Evolutionary conservation across 192 early-diverging fungal species (phyloP).

Genomic region (Mortierella hygrophila): DNA sequence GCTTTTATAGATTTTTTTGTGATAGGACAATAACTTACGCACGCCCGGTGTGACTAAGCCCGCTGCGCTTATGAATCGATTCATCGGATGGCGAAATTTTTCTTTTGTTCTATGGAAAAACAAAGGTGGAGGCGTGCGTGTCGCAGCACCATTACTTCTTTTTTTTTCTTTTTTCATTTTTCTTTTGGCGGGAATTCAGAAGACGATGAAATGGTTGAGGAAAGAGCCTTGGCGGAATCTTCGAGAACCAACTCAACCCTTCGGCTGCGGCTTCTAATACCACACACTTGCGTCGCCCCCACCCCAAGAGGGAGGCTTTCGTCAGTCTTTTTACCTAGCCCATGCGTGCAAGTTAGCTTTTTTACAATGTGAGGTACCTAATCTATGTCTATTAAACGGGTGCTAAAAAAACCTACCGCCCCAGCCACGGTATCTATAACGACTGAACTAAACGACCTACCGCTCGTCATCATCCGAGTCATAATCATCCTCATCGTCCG

Average conservation of each 20-base stretch:
- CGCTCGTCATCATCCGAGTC: conserved; percentile 7
- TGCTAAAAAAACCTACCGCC: neutral
- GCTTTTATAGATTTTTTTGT: neutral
- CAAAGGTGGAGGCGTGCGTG: neutral
- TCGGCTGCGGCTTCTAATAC: neutral
- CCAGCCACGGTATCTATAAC: neutral
- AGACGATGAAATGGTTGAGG: neutral
- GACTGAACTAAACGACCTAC: neutral
- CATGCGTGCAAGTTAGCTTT: neutral
- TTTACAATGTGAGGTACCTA: neutral
- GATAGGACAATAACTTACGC: neutral
- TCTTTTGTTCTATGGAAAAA: neutral
- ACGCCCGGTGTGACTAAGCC: neutral
- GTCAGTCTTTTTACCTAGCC: neutral
- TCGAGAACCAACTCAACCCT: neutral
- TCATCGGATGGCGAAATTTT: neutral
- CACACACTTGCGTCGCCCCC: conserved; percentile 2
- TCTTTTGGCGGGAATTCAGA: neutral
- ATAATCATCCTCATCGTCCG: conserved; percentile 14
- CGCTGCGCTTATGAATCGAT: neutral
- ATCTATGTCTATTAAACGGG: neutral
- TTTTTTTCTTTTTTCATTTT: no score
- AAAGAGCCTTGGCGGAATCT: neutral
- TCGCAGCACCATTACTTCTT: neutral
- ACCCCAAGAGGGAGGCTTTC: neutral